Conservation (phyloP, 2,329 filamentous ascomycete species). For the Seiridium cupressi region DNA sequence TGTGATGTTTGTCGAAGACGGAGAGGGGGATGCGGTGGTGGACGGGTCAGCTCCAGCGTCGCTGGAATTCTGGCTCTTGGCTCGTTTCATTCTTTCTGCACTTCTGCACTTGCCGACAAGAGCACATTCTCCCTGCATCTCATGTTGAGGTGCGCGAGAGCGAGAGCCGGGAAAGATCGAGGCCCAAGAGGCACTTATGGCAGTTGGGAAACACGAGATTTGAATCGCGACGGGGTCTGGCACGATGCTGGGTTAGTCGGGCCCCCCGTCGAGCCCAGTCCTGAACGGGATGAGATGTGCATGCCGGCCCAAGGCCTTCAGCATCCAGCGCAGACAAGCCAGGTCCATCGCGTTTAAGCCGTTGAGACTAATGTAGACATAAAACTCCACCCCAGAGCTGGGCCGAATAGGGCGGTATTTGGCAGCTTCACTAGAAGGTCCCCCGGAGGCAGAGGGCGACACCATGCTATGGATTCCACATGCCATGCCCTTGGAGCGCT, state of each 20-base stretch:
- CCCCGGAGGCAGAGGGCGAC: neutral
- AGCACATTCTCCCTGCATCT: neutral
- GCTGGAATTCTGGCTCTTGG: neutral
- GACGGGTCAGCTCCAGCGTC: neutral
- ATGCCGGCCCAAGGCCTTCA: neutral
- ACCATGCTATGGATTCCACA: neutral
- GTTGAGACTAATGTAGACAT: neutral
- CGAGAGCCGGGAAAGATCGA: neutral
- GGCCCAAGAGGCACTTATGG: neutral
- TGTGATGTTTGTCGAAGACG: neutral
- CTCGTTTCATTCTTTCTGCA: slow-evolving; percentile 3
- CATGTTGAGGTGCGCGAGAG: neutral
- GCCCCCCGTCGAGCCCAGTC: neutral
- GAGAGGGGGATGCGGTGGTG: neutral
- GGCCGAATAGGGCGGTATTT: neutral
- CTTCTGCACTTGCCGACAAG: neutral
- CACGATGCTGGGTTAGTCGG: neutral
- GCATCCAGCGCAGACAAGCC: neutral
- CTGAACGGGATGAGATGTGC: neutral
- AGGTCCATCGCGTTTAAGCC: slow-evolving; percentile 1
- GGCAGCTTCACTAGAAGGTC: neutral
- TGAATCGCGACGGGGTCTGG: slow-evolving; percentile 2
- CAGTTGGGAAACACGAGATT: neutral
- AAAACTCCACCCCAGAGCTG: neutral
- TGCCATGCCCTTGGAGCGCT: neutral